A percentile compares a stretch with the other conserved stretches of the same genome.
These are phyloP conservation scores for Musa itinerans DNA, from an alignment of 176 grass and related monocot species.

Conservation along the genomic window DNA sequence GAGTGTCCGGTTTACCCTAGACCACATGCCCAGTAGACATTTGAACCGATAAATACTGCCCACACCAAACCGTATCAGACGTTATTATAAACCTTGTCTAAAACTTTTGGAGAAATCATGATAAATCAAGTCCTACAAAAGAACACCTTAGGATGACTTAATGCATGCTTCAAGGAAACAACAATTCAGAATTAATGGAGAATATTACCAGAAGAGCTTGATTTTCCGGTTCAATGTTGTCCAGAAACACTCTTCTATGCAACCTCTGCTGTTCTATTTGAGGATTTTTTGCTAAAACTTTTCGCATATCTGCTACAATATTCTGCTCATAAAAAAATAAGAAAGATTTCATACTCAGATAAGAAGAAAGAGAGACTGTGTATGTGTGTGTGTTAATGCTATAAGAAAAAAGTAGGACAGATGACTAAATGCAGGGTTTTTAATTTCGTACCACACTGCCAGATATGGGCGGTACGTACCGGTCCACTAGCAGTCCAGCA, in stretches of 20 bases:
- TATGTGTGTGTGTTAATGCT: too few relatives aligned
- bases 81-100: too few relatives aligned
- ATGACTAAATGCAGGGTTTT: not conserved
- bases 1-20: too few relatives aligned
- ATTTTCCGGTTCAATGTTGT: conserved; percentile 85
- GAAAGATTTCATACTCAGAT: conserved; percentile 19
- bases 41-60: too few relatives aligned
- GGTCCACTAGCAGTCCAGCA: too few relatives aligned
- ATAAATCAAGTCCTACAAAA: too few relatives aligned
- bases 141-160: not conserved
- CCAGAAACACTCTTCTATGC: conserved; percentile 93
- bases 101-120: too few relatives aligned
- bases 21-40: too few relatives aligned
- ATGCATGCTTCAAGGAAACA: not conserved
- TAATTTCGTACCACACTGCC: too few relatives aligned
- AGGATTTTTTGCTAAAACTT: conserved; percentile 85
- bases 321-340: conserved; percentile 33
- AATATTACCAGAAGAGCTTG: conserved; percentile 82
- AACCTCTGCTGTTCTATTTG: conserved; percentile 89
- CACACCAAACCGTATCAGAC: too few relatives aligned
- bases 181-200: not conserved
- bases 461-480: too few relatives aligned
- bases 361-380: not conserved
- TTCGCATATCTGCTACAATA: conserved; percentile 98
- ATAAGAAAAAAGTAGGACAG: too few relatives aligned